Base-by-base conservation (phyloP, 2,329 filamentous ascomycete genomes). In the Talaromyces marneffei region DNA sequence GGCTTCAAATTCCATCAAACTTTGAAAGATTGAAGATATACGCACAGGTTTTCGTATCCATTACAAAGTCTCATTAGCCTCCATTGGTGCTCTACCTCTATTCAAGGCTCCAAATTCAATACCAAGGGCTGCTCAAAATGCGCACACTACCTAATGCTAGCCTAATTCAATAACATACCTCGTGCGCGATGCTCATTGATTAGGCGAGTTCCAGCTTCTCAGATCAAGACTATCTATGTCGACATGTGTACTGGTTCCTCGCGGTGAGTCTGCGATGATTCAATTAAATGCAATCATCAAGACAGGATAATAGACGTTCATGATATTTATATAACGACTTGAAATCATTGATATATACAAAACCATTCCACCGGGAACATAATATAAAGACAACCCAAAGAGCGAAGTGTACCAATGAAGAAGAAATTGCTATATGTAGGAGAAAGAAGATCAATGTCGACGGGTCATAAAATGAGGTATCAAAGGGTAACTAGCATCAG, bases 381-480 rank as follows among this genome's bases (percentile, higher is more conserved):
- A 12, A 33, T 12, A 27, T 31, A 25, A 29, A 31, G 44, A 20
- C 27, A 50, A 50, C 8, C n/a, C 16, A 52, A 31, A 20, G n/a
- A 31, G 25, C 27, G 14, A 46, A 46, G n/a, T 33, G 29, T 52
- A 52, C 27, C 14, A 27, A 20, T 16, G 46, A 52, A 31, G 27
- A 8, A 20, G n/a, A 31, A 7, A 52, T 33, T 31, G 46, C 27
- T 33, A 52, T 52, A 52, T 52, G 33, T 50, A 31, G 16, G 5
- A 52, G 20, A 52, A 20, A 52, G 27, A 33, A 52, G 16, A 5
- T 14, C 46, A 33, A n/a, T 58, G 46, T 25, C 46, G 55, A n/a
- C 14, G 27, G 42, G 46, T 31, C 33, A 60, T 54, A 55, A 37
- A 37, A n/a, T 18, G n/a, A 52, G 46, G 46, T 52, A 52, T 52